Conservation (phyloP, 495 filamentous ascomycete genomes). For the Immersiella caudata region DNA sequence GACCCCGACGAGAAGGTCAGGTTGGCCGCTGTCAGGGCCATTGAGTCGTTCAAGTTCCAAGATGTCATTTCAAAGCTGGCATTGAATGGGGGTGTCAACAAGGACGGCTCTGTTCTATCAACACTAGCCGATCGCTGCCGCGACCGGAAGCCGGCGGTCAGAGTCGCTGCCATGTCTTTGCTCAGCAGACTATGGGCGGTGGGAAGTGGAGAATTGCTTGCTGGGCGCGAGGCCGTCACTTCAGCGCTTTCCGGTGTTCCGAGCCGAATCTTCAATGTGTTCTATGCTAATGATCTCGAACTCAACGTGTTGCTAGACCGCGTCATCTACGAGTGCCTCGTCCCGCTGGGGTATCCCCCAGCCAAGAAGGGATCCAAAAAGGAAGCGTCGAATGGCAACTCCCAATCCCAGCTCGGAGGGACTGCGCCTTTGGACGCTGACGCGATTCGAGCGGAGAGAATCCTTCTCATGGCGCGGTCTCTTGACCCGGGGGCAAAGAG, state of each 20-base stretch:
- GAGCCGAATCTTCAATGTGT: conserved; percentile 81
- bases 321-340: conserved; percentile 81
- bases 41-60: conserved; percentile 74
- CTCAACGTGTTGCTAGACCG: conserved; percentile 82
- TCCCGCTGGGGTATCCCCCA: conserved; percentile 83
- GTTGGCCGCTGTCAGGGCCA: conserved; percentile 78
- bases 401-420: conserved; percentile 55
- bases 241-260: conserved; percentile 77
- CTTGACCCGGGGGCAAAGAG: conserved; percentile 78
- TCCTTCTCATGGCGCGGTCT: conserved; percentile 76
- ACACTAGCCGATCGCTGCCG: conserved; percentile 86
- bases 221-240: conserved; percentile 74
- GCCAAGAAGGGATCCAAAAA: conserved; percentile 62
- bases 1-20: conserved; percentile 91
- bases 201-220: conserved; percentile 81
- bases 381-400: conserved; percentile 55
- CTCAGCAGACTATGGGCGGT: conserved; percentile 89
- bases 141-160: conserved; percentile 79
- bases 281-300: conserved; percentile 88
- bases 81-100: conserved; percentile 67
- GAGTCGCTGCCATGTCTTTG: conserved; percentile 81
- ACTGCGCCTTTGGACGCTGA: conserved; percentile 67
- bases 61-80: conserved; percentile 82
- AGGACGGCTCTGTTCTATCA: conserved; percentile 69
- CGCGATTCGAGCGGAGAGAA: conserved; percentile 80